Conservation (phyloP, 1,284 basidiomycete species). For the Sporisorium sorghi region DNA sequence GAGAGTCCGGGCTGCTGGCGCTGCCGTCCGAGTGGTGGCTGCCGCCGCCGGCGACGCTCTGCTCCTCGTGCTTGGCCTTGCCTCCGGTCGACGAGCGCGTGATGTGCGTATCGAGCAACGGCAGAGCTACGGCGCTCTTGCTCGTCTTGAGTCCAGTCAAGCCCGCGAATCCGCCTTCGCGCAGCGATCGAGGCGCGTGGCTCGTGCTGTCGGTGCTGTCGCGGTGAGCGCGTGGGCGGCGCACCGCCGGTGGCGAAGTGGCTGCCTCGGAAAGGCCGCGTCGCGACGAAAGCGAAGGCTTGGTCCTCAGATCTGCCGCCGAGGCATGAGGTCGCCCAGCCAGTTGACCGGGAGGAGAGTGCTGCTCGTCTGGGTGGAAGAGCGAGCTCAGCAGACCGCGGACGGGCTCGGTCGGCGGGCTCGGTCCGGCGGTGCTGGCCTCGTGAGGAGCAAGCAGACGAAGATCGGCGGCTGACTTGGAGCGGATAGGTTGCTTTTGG, state of each 20-base stretch:
- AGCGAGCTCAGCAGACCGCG: slow-evolving; percentile 65
- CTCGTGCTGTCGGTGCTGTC: slow-evolving; percentile 39
- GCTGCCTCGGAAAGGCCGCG: slow-evolving; percentile 17
- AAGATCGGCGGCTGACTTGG: slow-evolving; percentile 64
- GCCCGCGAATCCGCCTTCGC: slow-evolving; percentile 39
- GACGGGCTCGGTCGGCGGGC: slow-evolving; percentile 39
- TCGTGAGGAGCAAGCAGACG: slow-evolving; percentile 26
- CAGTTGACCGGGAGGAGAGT: slow-evolving; percentile 59
- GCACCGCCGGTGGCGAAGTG: slow-evolving; percentile 31
- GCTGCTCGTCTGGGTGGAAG: slow-evolving; percentile 65
- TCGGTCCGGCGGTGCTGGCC: slow-evolving; percentile 22
- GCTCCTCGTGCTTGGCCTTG: slow-evolving; percentile 41
- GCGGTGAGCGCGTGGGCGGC: slow-evolving; percentile 34
- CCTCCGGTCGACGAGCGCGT: slow-evolving; percentile 68
- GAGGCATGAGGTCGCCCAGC: slow-evolving; percentile 59
- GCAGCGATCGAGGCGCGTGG: slow-evolving; percentile 26
- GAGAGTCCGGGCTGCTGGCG: slow-evolving; percentile 42
- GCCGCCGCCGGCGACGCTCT: slow-evolving; percentile 13
- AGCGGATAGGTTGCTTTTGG: slow-evolving; percentile 76
- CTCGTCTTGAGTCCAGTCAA: slow-evolving; percentile 72
- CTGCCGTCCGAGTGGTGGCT: slow-evolving; percentile 41
- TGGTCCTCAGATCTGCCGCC: slow-evolving; percentile 55
- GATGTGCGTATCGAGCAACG: slow-evolving; percentile 72
- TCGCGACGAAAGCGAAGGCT: slow-evolving; percentile 23
- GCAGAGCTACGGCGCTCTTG: slow-evolving; percentile 77